These are phyloP conservation scores for Fusarium sp. DNA, from an alignment of 2,329 filamentous ascomycete genomes.

Conservation along the genomic window DNA sequence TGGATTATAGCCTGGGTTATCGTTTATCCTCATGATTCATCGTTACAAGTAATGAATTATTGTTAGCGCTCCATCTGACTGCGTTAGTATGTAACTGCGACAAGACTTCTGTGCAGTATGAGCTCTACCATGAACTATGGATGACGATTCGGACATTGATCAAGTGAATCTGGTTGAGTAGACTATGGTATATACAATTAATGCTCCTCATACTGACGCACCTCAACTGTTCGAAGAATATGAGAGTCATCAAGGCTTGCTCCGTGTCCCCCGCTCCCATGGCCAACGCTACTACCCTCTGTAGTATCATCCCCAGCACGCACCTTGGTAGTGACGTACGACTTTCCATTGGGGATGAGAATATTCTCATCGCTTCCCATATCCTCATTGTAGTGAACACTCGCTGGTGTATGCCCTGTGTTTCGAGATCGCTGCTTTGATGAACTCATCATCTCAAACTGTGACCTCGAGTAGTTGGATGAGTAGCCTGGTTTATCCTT, in stretches of 20 bases:
- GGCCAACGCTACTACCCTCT: background rate
- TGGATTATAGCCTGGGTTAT: background rate
- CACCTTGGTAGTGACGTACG: conserved; percentile 12
- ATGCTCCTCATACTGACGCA: conserved; percentile 18
- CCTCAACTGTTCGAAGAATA: conserved; percentile 24
- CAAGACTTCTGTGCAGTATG: background rate
- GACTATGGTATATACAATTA: background rate
- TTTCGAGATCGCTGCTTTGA: conserved; percentile 10
- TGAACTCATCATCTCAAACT: conserved; percentile 31
- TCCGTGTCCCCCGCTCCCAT: background rate
- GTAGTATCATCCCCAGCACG: background rate
- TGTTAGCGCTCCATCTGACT: background rate
- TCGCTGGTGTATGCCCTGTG: background rate
- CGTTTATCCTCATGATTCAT: background rate
- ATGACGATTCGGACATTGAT: fast-evolving
- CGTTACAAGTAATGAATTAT: conserved; percentile 6
- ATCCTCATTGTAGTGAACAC: conserved; percentile 3
- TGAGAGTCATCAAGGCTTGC: conserved; percentile 13
- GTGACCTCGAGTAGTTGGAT: conserved; percentile 15
- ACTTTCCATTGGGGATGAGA: conserved; percentile 14
- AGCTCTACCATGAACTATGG: fast-evolving
- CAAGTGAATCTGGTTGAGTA: fast-evolving
- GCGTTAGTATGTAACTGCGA: fast-evolving
- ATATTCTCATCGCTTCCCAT: conserved; percentile 25
- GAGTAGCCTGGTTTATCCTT: conserved; percentile 28